Conservation (phyloP, 306 rosid genomes). For the Vicia villosa region DNA sequence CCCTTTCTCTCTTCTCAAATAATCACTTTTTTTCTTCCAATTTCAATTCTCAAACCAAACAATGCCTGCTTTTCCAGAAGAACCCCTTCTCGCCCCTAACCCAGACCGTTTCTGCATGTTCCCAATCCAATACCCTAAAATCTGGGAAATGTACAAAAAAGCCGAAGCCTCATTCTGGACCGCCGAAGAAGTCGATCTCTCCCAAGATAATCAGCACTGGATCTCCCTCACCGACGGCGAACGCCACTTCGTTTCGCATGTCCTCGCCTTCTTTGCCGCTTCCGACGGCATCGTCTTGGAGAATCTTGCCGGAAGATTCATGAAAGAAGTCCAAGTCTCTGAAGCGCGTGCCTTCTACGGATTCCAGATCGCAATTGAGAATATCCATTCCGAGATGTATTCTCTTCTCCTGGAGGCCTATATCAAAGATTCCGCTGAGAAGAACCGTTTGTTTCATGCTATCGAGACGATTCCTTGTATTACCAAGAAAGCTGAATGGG, state of each 20-base stretch:
- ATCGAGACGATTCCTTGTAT: constrained; percentile 70
- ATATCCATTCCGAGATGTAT: constrained; percentile 93
- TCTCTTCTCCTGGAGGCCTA: constrained; percentile 76
- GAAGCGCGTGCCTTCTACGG: constrained; percentile 95
- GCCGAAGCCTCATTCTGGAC: constrained; percentile 94
- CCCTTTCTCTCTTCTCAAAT: background rate
- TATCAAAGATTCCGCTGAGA: constrained; percentile 63
- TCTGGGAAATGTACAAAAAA: constrained; percentile 97
- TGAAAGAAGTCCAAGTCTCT: constrained; percentile 76
- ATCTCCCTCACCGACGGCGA: constrained; percentile 59
- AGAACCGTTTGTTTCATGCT: constrained; percentile 63
- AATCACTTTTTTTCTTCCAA: background rate
- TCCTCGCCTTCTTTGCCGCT: constrained; percentile 89
- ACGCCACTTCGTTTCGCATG: constrained; percentile 71
- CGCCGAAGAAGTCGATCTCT: constrained; percentile 85
- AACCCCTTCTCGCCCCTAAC: constrained; percentile 70
- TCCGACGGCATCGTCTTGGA: constrained; percentile 91
- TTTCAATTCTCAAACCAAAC: background rate
- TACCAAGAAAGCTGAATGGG: constrained; percentile 70
- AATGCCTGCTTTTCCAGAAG: constrained; percentile 77
- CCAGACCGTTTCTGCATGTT: constrained; percentile 92
- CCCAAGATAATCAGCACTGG: constrained; percentile 66
- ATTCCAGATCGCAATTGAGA: constrained; percentile 86
- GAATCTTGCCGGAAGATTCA: constrained; percentile 81
- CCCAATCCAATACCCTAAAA: constrained; percentile 80